A percentile compares a stretch with the other conserved stretches of the same genome.
Evolutionary conservation across 306 rosid species (phyloP).

Genomic region (Rosa lucieae): DNA sequence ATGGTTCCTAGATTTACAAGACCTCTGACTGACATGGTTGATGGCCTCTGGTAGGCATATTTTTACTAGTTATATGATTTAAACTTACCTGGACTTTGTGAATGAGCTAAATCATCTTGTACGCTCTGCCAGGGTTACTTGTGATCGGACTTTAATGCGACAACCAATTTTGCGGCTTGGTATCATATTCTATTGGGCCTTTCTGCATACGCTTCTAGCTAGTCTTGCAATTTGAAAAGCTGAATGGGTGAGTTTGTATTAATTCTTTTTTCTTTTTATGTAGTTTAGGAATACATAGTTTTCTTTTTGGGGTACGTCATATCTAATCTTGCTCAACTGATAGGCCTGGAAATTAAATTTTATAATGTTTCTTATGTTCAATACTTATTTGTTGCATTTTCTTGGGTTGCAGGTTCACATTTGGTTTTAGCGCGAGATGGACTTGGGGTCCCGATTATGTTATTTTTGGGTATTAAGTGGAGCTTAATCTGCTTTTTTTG

Average conservation of each 20-base stretch:
- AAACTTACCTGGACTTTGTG: constrained; percentile 8
- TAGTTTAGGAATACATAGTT: not conserved
- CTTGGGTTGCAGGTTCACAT: constrained; percentile 31
- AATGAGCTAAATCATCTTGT: constrained; percentile 23
- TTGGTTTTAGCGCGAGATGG: constrained; percentile 19
- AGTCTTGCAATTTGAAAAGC: constrained; percentile 65
- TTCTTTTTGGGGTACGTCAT: too few species aligned
- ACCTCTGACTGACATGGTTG: constrained; percentile 80
- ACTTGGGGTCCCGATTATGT: not conserved
- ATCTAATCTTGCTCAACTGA: not conserved
- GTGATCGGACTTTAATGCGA: constrained; percentile 95
- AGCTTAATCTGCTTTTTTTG: constrained; percentile 8
- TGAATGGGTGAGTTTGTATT: constrained; percentile 30
- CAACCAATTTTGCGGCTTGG: constrained; percentile 84
- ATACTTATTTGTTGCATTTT: constrained; percentile 12
- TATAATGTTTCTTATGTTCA: not conserved
- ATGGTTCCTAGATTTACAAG: constrained; percentile 88
- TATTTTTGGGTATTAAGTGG: constrained; percentile 1
- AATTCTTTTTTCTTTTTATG: not conserved
- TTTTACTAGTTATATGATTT: constrained; percentile 13
- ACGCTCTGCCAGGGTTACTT: constrained; percentile 72
- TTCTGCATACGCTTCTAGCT: constrained; percentile 83
- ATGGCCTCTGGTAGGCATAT: constrained; percentile 83
- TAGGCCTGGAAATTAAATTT: not conserved
- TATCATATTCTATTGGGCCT: constrained; percentile 80